Conservation (phyloP, 140 eudicot genomes). For the Cichorium intybus region DNA sequence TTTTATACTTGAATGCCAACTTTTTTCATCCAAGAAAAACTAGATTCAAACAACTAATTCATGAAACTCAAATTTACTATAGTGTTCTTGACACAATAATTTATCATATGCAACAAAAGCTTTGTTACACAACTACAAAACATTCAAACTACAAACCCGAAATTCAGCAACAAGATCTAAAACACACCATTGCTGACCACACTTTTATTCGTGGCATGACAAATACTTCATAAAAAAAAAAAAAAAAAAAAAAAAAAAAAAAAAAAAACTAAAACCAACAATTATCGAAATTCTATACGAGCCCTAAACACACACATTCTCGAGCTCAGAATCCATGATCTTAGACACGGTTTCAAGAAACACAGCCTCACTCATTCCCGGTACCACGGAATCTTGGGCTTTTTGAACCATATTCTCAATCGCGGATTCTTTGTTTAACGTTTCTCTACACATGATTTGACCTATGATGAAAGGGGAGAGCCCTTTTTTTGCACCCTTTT, state of each 20-base stretch:
- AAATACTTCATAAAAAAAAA: slow-evolving; percentile 21
- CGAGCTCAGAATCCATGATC: slow-evolving; percentile 56
- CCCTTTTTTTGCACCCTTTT: slow-evolving; percentile 66
- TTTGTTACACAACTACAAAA: slow-evolving; percentile 5
- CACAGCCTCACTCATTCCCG: slow-evolving; percentile 46
- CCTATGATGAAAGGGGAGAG: slow-evolving; percentile 63
- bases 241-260: slow-evolving; percentile 7
- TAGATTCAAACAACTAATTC: neutral
- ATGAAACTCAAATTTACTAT: neutral
- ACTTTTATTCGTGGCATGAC: slow-evolving; percentile 27
- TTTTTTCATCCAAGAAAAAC: neutral
- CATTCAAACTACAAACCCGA: slow-evolving; percentile 9
- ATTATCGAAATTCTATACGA: neutral
- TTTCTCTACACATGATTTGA: slow-evolving; percentile 68
- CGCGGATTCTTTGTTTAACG: slow-evolving; percentile 51
- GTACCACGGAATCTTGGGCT: slow-evolving; percentile 47
- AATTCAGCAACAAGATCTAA: slow-evolving; percentile 36
- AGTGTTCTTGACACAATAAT: neutral
- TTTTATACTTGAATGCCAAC: neutral
- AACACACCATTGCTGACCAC: slow-evolving; percentile 30
- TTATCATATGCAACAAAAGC: slow-evolving; percentile 8
- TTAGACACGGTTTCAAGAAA: slow-evolving; percentile 46
- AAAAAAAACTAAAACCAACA: neutral
- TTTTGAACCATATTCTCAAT: slow-evolving; percentile 57
- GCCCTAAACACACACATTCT: slow-evolving; percentile 26